These are phyloP conservation scores for Allantophomopsis cytisporea DNA, from an alignment of 2,329 filamentous ascomycete species.

Conservation along the genomic window DNA sequence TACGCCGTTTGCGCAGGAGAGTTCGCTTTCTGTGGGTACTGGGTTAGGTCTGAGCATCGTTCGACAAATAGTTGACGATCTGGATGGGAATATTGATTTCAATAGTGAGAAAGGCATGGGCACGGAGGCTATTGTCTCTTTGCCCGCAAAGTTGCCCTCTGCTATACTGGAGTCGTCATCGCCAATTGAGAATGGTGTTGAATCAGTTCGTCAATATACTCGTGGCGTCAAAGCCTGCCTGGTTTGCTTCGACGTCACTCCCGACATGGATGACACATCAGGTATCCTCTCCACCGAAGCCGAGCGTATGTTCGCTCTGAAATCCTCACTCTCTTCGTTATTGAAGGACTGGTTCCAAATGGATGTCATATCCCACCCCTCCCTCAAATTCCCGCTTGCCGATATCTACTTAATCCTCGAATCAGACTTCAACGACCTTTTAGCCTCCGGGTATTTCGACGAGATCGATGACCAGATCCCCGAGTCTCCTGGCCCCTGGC, in stretches of 20 bases:
- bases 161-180: conserved; percentile 4
- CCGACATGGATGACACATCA: conserved; percentile 14
- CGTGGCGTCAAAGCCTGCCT: conserved; percentile 10
- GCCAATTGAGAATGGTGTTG: conserved; percentile 1
- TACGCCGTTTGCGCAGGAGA: conserved; percentile 44
- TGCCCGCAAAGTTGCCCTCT: conserved; percentile 4
- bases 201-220: background rate
- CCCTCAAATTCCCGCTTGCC: conserved; percentile 1
- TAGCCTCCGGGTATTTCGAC: too few relatives aligned
- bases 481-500: too few relatives aligned
- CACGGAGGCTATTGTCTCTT: conserved; percentile 34
- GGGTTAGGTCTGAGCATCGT: conserved; percentile 53
- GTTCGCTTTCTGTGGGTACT: conserved; percentile 42
- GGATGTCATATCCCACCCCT: conserved; percentile 4
- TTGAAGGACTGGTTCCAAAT: conserved; percentile 14
- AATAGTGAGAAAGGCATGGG: conserved; percentile 36
- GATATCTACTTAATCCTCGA: conserved; percentile 15
- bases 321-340: conserved; percentile 6
- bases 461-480: too few relatives aligned
- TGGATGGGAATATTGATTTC: conserved; percentile 45
- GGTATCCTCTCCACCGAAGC: conserved; percentile 14
- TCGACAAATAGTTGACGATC: conserved; percentile 42
- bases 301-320: conserved; percentile 13
- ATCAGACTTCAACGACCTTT: conserved; percentile 7
- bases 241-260: conserved; percentile 14